Percentiles rank a stretch among this genome's conserved stretches.
Evolutionary conservation across 176 grass and related monocot species (phyloP).

Genomic region (Pontederia crassipes): DNA sequence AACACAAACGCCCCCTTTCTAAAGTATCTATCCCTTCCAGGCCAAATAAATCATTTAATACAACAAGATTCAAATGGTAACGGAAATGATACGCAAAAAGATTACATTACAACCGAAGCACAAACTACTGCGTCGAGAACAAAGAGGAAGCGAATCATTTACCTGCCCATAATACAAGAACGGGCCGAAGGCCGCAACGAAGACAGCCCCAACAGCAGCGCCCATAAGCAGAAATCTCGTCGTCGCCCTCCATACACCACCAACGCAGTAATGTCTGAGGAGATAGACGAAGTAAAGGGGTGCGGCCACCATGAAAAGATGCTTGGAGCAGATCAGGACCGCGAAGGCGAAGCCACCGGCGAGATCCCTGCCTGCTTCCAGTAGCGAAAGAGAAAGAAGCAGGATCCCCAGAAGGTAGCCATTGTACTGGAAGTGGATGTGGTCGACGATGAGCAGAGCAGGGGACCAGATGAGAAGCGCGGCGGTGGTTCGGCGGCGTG

Average conservation of each 20-base stretch:
- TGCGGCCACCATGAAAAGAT: constrained; percentile 72
- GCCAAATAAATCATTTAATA: too few relatives aligned
- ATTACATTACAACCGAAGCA: not conserved
- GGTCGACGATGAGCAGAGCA: constrained; percentile 64
- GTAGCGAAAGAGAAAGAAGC: constrained; percentile 45
- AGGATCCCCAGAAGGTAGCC: constrained; percentile 60
- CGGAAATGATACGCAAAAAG: not conserved
- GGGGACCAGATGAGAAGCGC: constrained; percentile 54
- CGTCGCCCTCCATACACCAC: constrained; percentile 36
- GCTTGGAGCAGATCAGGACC: constrained; percentile 65
- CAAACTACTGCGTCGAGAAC: not conserved
- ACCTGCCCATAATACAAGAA: constrained; percentile 84
- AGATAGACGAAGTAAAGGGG: constrained; percentile 76
- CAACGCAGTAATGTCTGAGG: constrained; percentile 72
- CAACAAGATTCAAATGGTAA: too few relatives aligned
- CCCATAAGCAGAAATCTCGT: constrained; percentile 51
- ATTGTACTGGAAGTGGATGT: constrained; percentile 83
- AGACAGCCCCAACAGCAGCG: constrained; percentile 42
- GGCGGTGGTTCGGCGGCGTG: constrained; percentile 26
- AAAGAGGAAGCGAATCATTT: constrained; percentile 8
- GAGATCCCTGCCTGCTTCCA: constrained; percentile 68
- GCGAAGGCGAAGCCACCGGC: constrained; percentile 57
- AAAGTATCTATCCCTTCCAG: too few relatives aligned
- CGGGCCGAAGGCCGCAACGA: constrained; percentile 50
- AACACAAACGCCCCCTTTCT: too few relatives aligned